Base-by-base conservation (phyloP, 805 yeast species). In the Lipomyces starkeyi region DNA sequence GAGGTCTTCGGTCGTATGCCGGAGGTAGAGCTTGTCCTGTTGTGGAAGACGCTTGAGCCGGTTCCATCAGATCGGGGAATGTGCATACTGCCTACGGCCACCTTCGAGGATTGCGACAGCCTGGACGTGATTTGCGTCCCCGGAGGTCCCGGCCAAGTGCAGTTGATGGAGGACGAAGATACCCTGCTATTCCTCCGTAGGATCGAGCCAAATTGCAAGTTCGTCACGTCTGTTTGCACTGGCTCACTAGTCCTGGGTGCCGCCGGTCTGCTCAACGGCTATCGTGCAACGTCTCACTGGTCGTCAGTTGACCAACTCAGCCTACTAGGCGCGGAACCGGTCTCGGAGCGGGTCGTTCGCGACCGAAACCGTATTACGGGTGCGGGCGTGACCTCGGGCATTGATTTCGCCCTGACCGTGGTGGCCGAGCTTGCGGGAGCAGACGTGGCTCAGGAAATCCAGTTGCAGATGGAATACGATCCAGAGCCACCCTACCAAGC, bases 51-150 rank as follows among this genome's bases (percentile, higher is more conserved):
- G 13, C 35, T 40, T 1, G 60, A 47, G 34, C 62, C 62, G 22
- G 62, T 59, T 43, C 17, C 56, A 25, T 40, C 62, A 2, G 62
- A 37, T 40, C 35, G 27, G 2, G 62, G 62, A 25, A 13, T 59
- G 60, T 17, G 62, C 14, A 59, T 59, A 22, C 29, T 40, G 13
- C 62, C 62, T n/a, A 59, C 62, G 14, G 17, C 22, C 27, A 40
- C 62, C 13, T 59, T 47, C 34, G 60, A 37, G 17, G 62, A 59
- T 8, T 37, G 60, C 34, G 20, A n/a, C 25, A 37, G 43, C 43
- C 22, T 59, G 29, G 62, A 59, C 60, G 64, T 59, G 17, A 59
- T 59, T n/a, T 59, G 62, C 34, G 62, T 59, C 25, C 62, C 62
- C 13, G 62, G 62, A 11, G 62, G 62, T 8, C 60, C 60, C 27